Conservation (phyloP, 257 asterid genomes). For the Orobanche coerulescens region DNA sequence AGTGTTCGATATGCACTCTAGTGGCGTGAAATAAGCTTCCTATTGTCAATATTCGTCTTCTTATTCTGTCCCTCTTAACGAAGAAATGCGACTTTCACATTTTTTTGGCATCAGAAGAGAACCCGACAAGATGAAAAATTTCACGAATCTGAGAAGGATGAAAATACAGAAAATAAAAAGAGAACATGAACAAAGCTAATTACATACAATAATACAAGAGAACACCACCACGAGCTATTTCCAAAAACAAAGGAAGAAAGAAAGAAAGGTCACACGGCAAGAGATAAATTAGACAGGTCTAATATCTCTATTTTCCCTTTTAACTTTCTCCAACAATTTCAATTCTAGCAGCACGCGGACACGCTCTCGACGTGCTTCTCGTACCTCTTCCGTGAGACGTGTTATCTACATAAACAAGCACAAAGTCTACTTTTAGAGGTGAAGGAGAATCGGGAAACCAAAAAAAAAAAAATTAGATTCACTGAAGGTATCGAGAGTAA, state of each 20-base stretch:
- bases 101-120: too few species aligned
- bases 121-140: too few species aligned
- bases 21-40: too few species aligned
- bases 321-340: slow-evolving; percentile 36
- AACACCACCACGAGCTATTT: too few species aligned
- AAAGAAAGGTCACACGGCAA: too few species aligned
- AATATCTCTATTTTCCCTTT: slow-evolving; percentile 21
- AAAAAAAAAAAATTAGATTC: neutral
- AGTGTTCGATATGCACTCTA: too few species aligned
- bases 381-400: slow-evolving; percentile 31
- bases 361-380: slow-evolving; percentile 31
- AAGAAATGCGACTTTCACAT: neutral
- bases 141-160: neutral
- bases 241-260: too few species aligned
- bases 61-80: too few species aligned
- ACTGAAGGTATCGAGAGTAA: neutral
- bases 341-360: slow-evolving; percentile 41
- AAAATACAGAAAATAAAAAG: neutral
- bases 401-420: slow-evolving; percentile 31
- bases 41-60: too few species aligned
- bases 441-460: neutral
- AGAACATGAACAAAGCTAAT: neutral
- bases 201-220: neutral
- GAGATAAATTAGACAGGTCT: too few species aligned
- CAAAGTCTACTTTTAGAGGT: neutral